Conservation (phyloP, 108 stramenopile species). For the Skeletonema potamos region DNA sequence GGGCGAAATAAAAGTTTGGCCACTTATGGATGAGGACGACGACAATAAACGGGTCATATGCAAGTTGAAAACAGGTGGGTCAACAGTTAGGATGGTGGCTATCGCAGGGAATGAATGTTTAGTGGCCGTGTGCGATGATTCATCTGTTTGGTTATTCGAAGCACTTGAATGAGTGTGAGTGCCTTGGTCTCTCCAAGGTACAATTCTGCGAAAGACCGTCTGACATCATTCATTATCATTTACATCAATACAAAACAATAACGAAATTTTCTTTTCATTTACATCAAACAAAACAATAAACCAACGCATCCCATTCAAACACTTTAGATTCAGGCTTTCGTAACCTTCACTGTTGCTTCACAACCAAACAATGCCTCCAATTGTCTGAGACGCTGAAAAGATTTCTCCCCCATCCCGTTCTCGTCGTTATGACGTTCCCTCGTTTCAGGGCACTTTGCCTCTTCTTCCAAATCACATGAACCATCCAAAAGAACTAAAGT, state of each 20-base stretch:
- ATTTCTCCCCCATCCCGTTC: conserved; percentile 4
- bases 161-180: conserved; percentile 3
- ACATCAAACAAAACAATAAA: neutral
- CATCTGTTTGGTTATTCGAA: conserved; percentile 64
- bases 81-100: conserved; percentile 58
- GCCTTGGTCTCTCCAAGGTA: too few species aligned
- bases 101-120: conserved; percentile 58
- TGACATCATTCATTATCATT: neutral
- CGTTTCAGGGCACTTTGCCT: conserved; percentile 1
- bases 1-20: conserved; percentile 77
- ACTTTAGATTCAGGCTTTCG: neutral
- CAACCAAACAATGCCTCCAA: conserved; percentile 20
- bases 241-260: neutral
- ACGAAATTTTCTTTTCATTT: neutral
- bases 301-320: neutral
- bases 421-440: conserved; percentile 12
- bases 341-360: conserved; percentile 4
- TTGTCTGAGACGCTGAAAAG: conserved; percentile 2
- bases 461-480: conserved; percentile 3
- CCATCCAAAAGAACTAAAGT: conserved; percentile 16
- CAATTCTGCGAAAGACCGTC: too few species aligned
- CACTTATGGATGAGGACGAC: conserved; percentile 36
- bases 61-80: conserved; percentile 25
- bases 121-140: conserved; percentile 59
- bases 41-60: conserved; percentile 28